These are phyloP conservation scores for Lodderomyces orthopsilosis DNA, from an alignment of 1,139 yeast genomes.

Conservation along the genomic window DNA sequence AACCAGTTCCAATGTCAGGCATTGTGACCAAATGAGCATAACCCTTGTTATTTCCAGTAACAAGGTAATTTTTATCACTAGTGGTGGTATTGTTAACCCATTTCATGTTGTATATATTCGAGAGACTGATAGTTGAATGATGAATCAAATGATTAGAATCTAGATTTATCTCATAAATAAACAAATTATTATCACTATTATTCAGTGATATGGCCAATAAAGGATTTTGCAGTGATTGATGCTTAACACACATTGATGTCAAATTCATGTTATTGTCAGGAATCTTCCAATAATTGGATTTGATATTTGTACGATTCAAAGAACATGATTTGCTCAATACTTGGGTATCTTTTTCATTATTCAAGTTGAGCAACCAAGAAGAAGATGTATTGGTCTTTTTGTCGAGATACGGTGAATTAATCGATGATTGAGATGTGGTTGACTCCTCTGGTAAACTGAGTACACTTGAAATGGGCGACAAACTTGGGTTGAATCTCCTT, in stretches of 20 bases:
- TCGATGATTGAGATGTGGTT: slow-evolving; percentile 1
- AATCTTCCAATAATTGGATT: slow-evolving; percentile 69
- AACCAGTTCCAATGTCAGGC: slow-evolving; percentile 41
- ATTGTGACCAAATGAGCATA: slow-evolving; percentile 63
- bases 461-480: slow-evolving; percentile 30
- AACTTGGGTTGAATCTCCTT: slow-evolving; percentile 25
- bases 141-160: slow-evolving; percentile 54
- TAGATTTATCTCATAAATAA: slow-evolving; percentile 57
- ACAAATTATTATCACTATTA: slow-evolving; percentile 51
- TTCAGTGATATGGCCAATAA: slow-evolving; percentile 67
- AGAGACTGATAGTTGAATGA: slow-evolving; percentile 70
- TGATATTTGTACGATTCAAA: slow-evolving; percentile 41
- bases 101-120: slow-evolving; percentile 60
- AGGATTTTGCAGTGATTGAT: slow-evolving; percentile 15
- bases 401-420: slow-evolving; percentile 1
- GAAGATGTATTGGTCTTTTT: slow-evolving; percentile 3
- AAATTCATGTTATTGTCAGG: slow-evolving; percentile 59
- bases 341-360: slow-evolving; percentile 29
- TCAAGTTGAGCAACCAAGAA: slow-evolving; percentile 27
- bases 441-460: slow-evolving; percentile 16
- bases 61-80: slow-evolving; percentile 39
- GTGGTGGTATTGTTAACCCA: slow-evolving; percentile 37
- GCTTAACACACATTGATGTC: slow-evolving; percentile 45
- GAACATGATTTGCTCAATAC: slow-evolving; percentile 42
- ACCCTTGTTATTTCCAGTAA: slow-evolving; percentile 73